Percentiles rank a stretch among this genome's conserved stretches.
These are phyloP conservation scores for Clonostachys rhizophaga DNA, from an alignment of 2,329 filamentous ascomycete species.

Conservation along the genomic window DNA sequence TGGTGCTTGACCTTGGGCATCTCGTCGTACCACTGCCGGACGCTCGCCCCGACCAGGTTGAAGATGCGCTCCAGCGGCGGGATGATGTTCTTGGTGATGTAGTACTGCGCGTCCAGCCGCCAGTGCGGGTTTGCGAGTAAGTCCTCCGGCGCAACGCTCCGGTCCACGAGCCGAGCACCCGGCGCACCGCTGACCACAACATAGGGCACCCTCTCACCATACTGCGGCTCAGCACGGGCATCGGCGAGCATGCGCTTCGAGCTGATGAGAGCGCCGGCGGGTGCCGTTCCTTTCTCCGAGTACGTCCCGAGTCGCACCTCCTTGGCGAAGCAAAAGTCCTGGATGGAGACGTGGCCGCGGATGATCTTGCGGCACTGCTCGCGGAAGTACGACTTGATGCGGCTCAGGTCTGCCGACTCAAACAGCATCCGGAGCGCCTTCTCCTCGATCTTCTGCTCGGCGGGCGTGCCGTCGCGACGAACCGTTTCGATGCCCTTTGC, in stretches of 20 bases:
- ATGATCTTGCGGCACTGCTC: slow-evolving; percentile 89
- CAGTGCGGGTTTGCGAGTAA: slow-evolving; percentile 72
- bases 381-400: slow-evolving; percentile 88
- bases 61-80: slow-evolving; percentile 95
- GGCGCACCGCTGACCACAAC: slow-evolving; percentile 88
- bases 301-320: slow-evolving; percentile 92
- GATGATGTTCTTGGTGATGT: slow-evolving; percentile 93
- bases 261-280: slow-evolving; percentile 84
- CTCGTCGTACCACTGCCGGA: slow-evolving; percentile 89
- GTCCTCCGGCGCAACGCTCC: slow-evolving; percentile 83
- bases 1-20: slow-evolving; percentile 80
- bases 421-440: slow-evolving; percentile 86
- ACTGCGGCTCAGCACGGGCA: slow-evolving; percentile 82
- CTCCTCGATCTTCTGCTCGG: slow-evolving; percentile 95
- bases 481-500: slow-evolving; percentile 99
- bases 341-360: slow-evolving; percentile 79
- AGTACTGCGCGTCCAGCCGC: slow-evolving; percentile 90
- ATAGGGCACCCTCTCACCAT: slow-evolving; percentile 92
- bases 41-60: slow-evolving; percentile 89
- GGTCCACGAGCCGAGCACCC: slow-evolving; percentile 78
- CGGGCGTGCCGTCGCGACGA: slow-evolving; percentile 87
- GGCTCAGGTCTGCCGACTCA: slow-evolving; percentile 80
- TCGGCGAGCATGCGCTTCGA: slow-evolving; percentile 84
- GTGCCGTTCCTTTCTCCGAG: slow-evolving; percentile 68
- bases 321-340: slow-evolving; percentile 93